These are phyloP conservation scores for Bocquillonia castaneifolia DNA, from an alignment of 441 rosid genomes.

Conservation along the genomic window DNA sequence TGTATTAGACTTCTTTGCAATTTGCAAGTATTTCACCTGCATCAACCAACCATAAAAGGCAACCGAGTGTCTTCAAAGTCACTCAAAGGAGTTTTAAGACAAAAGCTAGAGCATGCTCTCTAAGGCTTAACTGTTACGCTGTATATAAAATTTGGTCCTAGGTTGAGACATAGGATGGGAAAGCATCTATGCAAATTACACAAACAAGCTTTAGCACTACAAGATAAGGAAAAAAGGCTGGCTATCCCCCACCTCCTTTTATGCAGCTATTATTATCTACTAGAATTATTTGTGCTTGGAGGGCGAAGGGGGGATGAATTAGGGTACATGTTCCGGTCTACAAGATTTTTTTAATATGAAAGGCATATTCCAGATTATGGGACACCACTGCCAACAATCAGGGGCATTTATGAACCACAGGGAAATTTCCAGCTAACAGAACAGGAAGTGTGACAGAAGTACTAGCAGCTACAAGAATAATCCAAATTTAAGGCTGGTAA, in stretches of 20 bases:
- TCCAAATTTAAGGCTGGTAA: too few relatives aligned
- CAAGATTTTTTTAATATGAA: not conserved
- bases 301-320: not conserved
- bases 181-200: not conserved
- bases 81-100: not conserved
- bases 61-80: not conserved
- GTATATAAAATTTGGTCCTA: not conserved
- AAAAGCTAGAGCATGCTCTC: not conserved
- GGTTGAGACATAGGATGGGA: too few relatives aligned
- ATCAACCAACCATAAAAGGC: constrained; percentile 13
- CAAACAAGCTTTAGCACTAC: not conserved
- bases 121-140: not conserved
- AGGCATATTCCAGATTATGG: not conserved
- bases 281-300: not conserved
- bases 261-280: not conserved
- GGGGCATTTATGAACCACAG: not conserved
- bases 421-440: not conserved
- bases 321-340: not conserved
- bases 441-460: not conserved
- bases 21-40: constrained; percentile 98
- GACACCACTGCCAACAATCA: not conserved
- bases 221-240: not conserved
- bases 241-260: not conserved
- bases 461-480: not conserved
- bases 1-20: constrained; percentile 77